Evolutionary conservation across 768 basidiomycete genomes (phyloP).

Genomic region (Podaxis sp.): DNA sequence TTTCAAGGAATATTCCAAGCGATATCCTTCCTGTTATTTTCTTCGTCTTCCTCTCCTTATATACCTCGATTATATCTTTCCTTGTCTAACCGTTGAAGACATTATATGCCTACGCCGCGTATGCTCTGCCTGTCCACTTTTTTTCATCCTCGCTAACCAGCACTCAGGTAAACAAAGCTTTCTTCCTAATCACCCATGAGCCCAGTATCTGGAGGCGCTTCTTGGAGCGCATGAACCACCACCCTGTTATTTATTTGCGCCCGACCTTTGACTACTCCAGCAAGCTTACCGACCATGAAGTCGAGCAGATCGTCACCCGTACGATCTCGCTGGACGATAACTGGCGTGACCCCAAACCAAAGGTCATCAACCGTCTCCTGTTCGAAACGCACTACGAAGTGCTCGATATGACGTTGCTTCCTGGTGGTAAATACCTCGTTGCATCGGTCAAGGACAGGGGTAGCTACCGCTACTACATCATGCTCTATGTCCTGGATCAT

Average conservation of each 20-base stretch:
- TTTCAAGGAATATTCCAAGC: background rate
- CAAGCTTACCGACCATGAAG: conserved; percentile 34
- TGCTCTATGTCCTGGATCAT: conserved; percentile 55
- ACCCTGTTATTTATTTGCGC: conserved; percentile 53
- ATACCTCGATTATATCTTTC: conserved; percentile 39
- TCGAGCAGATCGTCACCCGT: conserved; percentile 56
- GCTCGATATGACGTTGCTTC: conserved; percentile 52
- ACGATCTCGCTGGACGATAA: conserved; percentile 58
- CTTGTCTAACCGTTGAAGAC: conserved; percentile 40
- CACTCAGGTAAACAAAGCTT: conserved; percentile 46
- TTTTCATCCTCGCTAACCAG: background rate
- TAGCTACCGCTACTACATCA: conserved; percentile 43
- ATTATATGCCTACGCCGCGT: conserved; percentile 43
- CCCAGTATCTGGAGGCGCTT: conserved; percentile 68
- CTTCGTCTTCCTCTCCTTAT: conserved; percentile 34
- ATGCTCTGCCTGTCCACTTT: conserved; percentile 10
- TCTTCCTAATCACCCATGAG: conserved; percentile 62
- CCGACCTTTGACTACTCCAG: conserved; percentile 47
- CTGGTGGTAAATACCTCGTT: conserved; percentile 66
- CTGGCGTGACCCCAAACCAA: conserved; percentile 43
- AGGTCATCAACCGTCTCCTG: conserved; percentile 21
- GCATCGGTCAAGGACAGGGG: conserved; percentile 48
- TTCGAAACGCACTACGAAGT: conserved; percentile 32
- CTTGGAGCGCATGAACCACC: conserved; percentile 44
- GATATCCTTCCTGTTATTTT: conserved; percentile 15